These are phyloP conservation scores for Metarhizium guizhouense DNA, from an alignment of 2,329 filamentous ascomycete genomes.

Conservation along the genomic window DNA sequence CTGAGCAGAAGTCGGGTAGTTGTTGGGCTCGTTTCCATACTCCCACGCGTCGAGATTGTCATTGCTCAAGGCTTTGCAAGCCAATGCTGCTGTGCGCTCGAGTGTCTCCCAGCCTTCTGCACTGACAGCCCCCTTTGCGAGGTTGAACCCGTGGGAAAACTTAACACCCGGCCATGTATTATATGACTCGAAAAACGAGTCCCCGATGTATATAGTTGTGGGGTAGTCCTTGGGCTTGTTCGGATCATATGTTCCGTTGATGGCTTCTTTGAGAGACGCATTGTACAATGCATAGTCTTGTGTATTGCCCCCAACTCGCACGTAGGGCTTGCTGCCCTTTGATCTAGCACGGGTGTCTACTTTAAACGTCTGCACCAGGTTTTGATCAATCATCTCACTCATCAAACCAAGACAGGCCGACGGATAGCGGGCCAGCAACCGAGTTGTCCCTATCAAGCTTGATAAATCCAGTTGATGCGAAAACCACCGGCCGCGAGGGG, in stretches of 20 bases:
- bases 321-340: conserved; percentile 47
- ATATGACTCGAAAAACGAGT: conserved; percentile 56
- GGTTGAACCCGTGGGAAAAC: conserved; percentile 55
- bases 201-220: conserved; percentile 49
- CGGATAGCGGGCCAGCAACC: too few species aligned
- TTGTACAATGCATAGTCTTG: conserved; percentile 57
- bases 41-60: conserved; percentile 46
- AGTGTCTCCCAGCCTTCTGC: conserved; percentile 42
- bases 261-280: conserved; percentile 36
- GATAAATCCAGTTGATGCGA: conserved; percentile 32
- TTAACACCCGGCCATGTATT: conserved; percentile 45
- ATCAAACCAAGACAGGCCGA: too few species aligned
- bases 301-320: conserved; percentile 56
- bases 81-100: conserved; percentile 43
- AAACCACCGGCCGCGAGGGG: conserved; percentile 25
- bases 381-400: too few species aligned
- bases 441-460: too few species aligned
- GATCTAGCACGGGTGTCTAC: conserved; percentile 39
- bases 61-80: conserved; percentile 45
- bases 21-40: conserved; percentile 41
- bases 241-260: conserved; percentile 43
- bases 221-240: conserved; percentile 48
- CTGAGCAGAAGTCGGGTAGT: conserved; percentile 44
- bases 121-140: conserved; percentile 41
- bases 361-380: too few species aligned